Percentiles rank a stretch among this genome's conserved stretches.
These are phyloP conservation scores for Pseudogymnoascus sp. DNA, from an alignment of 2,329 filamentous ascomycete species.

Conservation along the genomic window DNA sequence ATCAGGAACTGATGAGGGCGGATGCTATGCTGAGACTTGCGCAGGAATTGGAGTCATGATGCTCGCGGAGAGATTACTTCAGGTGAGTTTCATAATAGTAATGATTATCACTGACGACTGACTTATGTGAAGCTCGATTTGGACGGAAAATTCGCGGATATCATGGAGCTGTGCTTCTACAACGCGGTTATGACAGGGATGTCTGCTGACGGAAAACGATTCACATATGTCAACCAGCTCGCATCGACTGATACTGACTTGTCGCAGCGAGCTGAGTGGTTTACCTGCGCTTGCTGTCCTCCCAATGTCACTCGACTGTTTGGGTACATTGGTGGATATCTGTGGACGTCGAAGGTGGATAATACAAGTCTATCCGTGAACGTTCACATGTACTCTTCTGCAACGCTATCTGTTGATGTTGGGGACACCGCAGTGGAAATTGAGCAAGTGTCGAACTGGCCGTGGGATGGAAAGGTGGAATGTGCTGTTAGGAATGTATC, in stretches of 20 bases:
- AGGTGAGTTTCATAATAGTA: conserved; percentile 28
- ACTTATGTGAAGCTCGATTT: conserved; percentile 36
- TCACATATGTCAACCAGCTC: conserved; percentile 57
- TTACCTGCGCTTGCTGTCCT: conserved; percentile 53
- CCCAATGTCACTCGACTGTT: conserved; percentile 51
- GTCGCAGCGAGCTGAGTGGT: conserved; percentile 49
- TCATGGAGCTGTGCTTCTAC: conserved; percentile 55
- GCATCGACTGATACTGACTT: conserved; percentile 44
- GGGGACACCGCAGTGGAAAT: conserved; percentile 33
- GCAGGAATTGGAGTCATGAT: conserved; percentile 55
- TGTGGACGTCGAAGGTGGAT: conserved; percentile 38
- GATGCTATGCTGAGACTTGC: conserved; percentile 56
- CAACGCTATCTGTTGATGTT: conserved; percentile 36
- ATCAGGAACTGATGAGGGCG: conserved; percentile 52
- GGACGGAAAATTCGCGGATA: conserved; percentile 46
- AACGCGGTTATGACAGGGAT: conserved; percentile 54
- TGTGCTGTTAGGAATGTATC: conserved; percentile 36
- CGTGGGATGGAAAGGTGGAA: conserved; percentile 46
- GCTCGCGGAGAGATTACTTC: conserved; percentile 49
- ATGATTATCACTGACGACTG: conserved; percentile 3
- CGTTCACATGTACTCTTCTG: conserved; percentile 50
- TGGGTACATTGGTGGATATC: conserved; percentile 49
- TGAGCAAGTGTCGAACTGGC: conserved; percentile 48
- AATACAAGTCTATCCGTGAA: conserved; percentile 33
- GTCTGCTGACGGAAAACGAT: conserved; percentile 47